Percentiles rank a stretch among this genome's conserved stretches.
These are phyloP conservation scores for Friedmanniomyces endolithicus DNA, from an alignment of 495 filamentous ascomycete species.

Conservation along the genomic window DNA sequence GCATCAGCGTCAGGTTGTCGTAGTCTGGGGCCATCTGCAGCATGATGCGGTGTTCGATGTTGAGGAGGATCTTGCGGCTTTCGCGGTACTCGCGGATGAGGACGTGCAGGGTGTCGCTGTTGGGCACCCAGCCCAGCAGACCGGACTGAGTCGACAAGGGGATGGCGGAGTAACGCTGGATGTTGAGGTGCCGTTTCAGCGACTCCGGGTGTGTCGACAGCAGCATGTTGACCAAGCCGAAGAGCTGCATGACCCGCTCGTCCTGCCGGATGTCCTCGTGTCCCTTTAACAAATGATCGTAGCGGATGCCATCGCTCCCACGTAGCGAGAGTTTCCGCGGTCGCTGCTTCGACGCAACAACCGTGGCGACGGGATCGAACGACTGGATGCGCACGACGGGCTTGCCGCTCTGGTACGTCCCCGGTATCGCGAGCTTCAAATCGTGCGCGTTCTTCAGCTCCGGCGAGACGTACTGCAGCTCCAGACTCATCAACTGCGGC, in stretches of 20 bases:
- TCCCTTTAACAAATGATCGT: conserved; percentile 84
- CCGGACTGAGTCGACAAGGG: conserved; percentile 93
- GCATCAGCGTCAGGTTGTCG: conserved; percentile 96
- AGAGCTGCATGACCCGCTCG: conserved; percentile 97
- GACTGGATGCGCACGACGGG: conserved; percentile 73
- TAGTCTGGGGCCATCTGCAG: conserved; percentile 99
- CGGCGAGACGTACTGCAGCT: conserved; percentile 91
- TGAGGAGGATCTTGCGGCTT: conserved; percentile 88
- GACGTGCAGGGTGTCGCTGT: conserved; percentile 91
- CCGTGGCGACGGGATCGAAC: conserved; percentile 77
- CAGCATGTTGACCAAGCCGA: conserved; percentile 89
- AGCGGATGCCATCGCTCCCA: conserved; percentile 74
- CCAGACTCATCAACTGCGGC: conserved; percentile 79
- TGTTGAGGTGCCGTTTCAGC: conserved; percentile 91
- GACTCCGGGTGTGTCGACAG: conserved; percentile 84
- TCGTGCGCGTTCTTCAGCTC: conserved; percentile 70
- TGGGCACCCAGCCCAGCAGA: conserved; percentile 91
- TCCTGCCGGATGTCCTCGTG: conserved; percentile 98
- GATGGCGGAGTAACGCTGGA: conserved; percentile 88
- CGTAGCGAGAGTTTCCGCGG: conserved; percentile 78
- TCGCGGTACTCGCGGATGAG: conserved; percentile 96
- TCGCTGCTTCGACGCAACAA: conserved; percentile 93
- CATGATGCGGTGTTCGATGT: conserved; percentile 99
- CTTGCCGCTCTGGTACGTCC: conserved; percentile 82
- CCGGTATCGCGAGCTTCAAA: conserved; percentile 83